Percentiles rank a stretch among this genome's conserved stretches.
Evolutionary conservation across 495 filamentous ascomycete genomes (phyloP).

Genomic region (Geoglossum glabrum): DNA sequence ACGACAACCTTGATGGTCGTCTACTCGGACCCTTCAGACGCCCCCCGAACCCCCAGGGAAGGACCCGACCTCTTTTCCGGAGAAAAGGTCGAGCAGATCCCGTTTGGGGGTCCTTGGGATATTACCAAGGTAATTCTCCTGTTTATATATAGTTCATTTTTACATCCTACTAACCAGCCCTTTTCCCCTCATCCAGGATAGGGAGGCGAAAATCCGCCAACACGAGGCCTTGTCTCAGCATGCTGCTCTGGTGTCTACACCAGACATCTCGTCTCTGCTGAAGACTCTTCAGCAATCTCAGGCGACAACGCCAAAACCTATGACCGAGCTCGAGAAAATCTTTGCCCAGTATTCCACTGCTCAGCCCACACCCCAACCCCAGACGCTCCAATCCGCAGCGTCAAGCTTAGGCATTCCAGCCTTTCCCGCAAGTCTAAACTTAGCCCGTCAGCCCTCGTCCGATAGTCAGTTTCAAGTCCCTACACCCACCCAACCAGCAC

Average conservation of each 20-base stretch:
- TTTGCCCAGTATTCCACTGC: constrained; percentile 24
- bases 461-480: neutral
- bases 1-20: constrained; percentile 64
- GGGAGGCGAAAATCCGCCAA: neutral
- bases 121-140: constrained; percentile 23
- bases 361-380: constrained; percentile 3
- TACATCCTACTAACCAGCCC: constrained; percentile 15
- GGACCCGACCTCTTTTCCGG: constrained; percentile 28
- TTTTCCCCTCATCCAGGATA: constrained; percentile 8
- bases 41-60: constrained; percentile 59
- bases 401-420: neutral
- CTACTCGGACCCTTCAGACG: constrained; percentile 51
- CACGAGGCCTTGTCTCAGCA: neutral
- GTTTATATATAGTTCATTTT: constrained; percentile 6
- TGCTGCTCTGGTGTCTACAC: neutral
- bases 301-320: constrained; percentile 4
- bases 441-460: neutral
- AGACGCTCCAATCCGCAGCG: neutral
- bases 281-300: neutral
- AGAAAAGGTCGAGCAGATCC: constrained; percentile 16
- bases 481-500: neutral
- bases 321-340: constrained; percentile 25
- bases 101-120: constrained; percentile 31
- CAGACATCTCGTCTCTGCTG: neutral
- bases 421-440: neutral